A percentile compares a stretch with the other conserved stretches of the same genome.
Evolutionary conservation across 805 yeast genomes (phyloP).

Genomic region (Candida bentonensis): DNA sequence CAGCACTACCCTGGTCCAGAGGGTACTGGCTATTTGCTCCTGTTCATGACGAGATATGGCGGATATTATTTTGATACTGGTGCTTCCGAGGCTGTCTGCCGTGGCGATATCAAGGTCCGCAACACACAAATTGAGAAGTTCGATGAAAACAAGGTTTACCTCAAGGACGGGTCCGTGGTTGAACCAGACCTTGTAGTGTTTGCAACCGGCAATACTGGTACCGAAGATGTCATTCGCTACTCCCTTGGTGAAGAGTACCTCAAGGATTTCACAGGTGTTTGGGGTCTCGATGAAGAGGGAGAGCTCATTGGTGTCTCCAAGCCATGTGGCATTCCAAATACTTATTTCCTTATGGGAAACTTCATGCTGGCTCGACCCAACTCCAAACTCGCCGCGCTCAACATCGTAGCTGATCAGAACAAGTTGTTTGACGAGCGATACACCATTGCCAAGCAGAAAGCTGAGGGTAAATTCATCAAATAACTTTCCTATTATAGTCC

Average conservation of each 20-base stretch:
- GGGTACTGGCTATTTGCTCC: constrained; percentile 29
- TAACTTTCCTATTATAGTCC: neutral
- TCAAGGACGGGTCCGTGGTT: constrained; percentile 25
- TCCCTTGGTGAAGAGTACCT: constrained; percentile 27
- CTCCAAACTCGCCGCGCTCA: constrained; percentile 28
- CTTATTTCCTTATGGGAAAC: constrained; percentile 31
- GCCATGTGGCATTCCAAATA: constrained; percentile 27
- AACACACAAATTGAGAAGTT: constrained; percentile 25
- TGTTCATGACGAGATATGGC: constrained; percentile 29
- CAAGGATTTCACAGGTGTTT: constrained; percentile 21
- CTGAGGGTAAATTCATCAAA: constrained; percentile 1
- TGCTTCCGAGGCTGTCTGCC: constrained; percentile 26
- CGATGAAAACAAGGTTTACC: constrained; percentile 25
- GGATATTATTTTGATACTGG: constrained; percentile 37
- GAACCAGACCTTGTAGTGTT: constrained; percentile 28
- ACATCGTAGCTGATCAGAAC: constrained; percentile 23
- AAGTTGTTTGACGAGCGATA: constrained; percentile 10
- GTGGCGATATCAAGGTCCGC: constrained; percentile 27
- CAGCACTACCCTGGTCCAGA: constrained; percentile 30
- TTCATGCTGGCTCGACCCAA: constrained; percentile 26
- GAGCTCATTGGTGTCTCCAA: constrained; percentile 28
- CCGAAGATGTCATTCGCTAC: constrained; percentile 28
- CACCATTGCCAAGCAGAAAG: constrained; percentile 9
- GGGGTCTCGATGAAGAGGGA: constrained; percentile 33
- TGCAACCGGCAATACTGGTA: constrained; percentile 33